Evolutionary conservation across 192 early-diverging fungal genomes (phyloP), one percentile per base, ranked within the genome.

Genomic region (Coemansia sp.): DNA sequence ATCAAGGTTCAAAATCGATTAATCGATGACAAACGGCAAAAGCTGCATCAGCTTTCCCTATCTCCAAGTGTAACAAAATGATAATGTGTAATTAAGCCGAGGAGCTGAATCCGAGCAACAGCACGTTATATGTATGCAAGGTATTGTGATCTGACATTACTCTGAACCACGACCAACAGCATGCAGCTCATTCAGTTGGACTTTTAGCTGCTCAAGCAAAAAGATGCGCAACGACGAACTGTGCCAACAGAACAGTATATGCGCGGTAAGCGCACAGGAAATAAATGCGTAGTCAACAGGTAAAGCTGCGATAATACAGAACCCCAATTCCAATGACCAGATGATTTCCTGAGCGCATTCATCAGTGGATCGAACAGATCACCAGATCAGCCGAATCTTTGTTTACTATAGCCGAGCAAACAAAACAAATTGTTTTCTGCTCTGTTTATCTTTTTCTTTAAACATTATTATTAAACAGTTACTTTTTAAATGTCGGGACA

Each of bases 71-170:
- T 29, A 29, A 29, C 27, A 29, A 7, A 4, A 29, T 4, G 0
- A 29, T 29, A 4, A 29, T 29, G 27, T 5, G 27, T 29, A 29
- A 29, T 29, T 29, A 29, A 84, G 97, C 35, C 97, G 95, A 95
- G 95, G 87, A 87, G 68, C 52, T 98, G 51, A 93, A 97, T 75
- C 89, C 88, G 9, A 93, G 93, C 63, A 95, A 99, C 80, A 95
- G 97, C 53, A 95, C 95, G 26, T 99, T 99, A 87, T 99, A 99
- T 74, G 97, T 95, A 16, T 95, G 95, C 73, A 99, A 99, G 89
- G 98, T 81, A 98, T 99, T 76, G 88, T 87, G 41, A 92, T 98
- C 70, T 83, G 88, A 2, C 12, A 95, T 97, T 77, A 94, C 95
- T 12, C 85, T 98, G 57, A 83, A 87, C 69, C 91, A 94, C 50